A percentile compares a stretch with the other conserved stretches of the same genome.
Evolutionary conservation across 2,329 filamentous ascomycete species (phyloP).

Genomic region (Exophiala lecanii-corni): DNA sequence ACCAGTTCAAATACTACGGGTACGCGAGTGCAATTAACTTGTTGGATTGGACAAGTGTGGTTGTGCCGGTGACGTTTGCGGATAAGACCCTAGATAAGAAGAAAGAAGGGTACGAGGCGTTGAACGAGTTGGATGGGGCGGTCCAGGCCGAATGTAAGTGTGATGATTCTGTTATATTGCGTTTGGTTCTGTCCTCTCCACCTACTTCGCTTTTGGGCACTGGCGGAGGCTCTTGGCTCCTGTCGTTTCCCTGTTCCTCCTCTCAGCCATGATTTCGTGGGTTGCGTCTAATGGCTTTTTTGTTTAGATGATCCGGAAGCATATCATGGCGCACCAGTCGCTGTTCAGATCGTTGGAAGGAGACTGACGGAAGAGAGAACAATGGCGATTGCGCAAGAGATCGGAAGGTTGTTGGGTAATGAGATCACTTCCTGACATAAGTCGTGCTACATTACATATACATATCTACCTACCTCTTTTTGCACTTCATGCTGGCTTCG

Average conservation of each 20-base stretch:
- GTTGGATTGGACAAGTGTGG: slow-evolving; percentile 52
- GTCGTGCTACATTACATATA: slow-evolving; percentile 1
- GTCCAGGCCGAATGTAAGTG: slow-evolving; percentile 27
- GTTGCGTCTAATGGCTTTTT: slow-evolving; percentile 4
- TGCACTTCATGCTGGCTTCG: not conserved
- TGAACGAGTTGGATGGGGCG: slow-evolving; percentile 24
- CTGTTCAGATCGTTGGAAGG: slow-evolving; percentile 28
- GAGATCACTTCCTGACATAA: slow-evolving; percentile 4
- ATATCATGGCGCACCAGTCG: slow-evolving; percentile 29
- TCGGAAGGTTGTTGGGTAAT: slow-evolving; percentile 22
- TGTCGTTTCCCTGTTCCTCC: not conserved
- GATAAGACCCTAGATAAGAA: slow-evolving; percentile 17
- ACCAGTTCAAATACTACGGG: slow-evolving; percentile 43
- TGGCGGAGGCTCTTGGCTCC: not conserved
- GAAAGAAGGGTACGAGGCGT: slow-evolving; percentile 16
- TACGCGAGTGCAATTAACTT: slow-evolving; percentile 49
- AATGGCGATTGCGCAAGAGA: slow-evolving; percentile 38
- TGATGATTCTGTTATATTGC: not conserved
- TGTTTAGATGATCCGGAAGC: slow-evolving; percentile 26
- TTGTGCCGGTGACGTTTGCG: slow-evolving; percentile 29
- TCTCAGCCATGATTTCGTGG: slow-evolving; percentile 24
- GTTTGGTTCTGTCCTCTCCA: slow-evolving; percentile 1
- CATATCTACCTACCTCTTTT: slow-evolving; percentile 1
- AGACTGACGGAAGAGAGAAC: slow-evolving; percentile 32
- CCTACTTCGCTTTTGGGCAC: not conserved